Conservation (phyloP, 2,329 filamentous ascomycete species). For the Aureobasidium sp. region DNA sequence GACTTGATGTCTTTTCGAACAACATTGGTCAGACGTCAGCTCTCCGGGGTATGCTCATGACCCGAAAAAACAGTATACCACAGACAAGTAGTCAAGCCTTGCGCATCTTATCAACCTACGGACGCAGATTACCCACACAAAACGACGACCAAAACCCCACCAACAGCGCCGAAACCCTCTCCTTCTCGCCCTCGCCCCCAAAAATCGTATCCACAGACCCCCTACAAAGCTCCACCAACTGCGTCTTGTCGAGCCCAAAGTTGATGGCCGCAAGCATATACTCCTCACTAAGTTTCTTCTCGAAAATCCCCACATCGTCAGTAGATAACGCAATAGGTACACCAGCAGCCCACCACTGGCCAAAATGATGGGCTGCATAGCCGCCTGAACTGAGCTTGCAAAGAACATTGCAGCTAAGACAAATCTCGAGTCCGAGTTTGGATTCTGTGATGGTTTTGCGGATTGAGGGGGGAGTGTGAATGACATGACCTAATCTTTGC, state of each 20-base stretch:
- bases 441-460: constrained; percentile 17
- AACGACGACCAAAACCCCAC: constrained; percentile 16
- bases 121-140: neutral
- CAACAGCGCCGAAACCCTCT: constrained; percentile 36
- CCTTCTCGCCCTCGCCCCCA: constrained; percentile 54
- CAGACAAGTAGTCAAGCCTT: too few relatives aligned
- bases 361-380: constrained; percentile 67
- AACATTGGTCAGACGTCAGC: too few relatives aligned
- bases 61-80: neutral
- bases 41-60: too few relatives aligned
- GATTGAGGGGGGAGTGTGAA: constrained; percentile 29
- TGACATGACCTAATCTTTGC: constrained; percentile 68
- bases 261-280: constrained; percentile 66
- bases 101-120: neutral
- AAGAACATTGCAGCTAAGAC: constrained; percentile 73
- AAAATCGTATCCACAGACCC: constrained; percentile 62
- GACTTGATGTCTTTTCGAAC: too few relatives aligned
- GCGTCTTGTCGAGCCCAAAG: constrained; percentile 50
- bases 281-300: constrained; percentile 68
- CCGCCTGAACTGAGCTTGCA: constrained; percentile 64
- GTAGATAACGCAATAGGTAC: constrained; percentile 65
- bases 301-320: constrained; percentile 77
- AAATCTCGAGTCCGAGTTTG: constrained; percentile 64
- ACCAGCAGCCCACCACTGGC: constrained; percentile 56
- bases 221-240: constrained; percentile 51